Conservation (phyloP, 169 alveolate species). For the Plasmodium ovale region DNA sequence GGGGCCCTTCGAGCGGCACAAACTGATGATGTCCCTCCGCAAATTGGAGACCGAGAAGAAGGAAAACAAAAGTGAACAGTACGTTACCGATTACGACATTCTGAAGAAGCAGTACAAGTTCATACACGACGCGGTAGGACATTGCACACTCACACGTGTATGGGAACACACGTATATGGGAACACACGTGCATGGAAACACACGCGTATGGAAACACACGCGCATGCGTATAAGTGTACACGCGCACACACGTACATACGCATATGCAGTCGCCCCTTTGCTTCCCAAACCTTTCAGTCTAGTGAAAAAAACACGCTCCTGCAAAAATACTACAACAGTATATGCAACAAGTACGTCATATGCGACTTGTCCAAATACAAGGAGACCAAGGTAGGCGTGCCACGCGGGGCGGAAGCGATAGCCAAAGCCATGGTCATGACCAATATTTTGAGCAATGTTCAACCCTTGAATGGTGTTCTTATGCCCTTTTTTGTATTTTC, state of each 20-base stretch:
- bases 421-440: no score
- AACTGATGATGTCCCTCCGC: constrained; percentile 62
- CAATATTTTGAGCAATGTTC: no score
- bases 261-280: neutral
- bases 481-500: neutral
- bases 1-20: constrained; percentile 47
- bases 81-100: constrained; percentile 42
- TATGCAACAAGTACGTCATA: constrained; percentile 60
- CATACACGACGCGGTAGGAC: constrained; percentile 52
- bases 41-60: constrained; percentile 21
- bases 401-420: no score
- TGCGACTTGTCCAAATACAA: constrained; percentile 43
- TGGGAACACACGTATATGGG: neutral
- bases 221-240: neutral
- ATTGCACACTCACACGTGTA: neutral
- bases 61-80: constrained; percentile 7
- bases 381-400: constrained; percentile 12
- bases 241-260: neutral
- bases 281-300: neutral
- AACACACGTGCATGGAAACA: neutral
- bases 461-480: neutral
- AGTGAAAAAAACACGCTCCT: constrained; percentile 58
- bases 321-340: constrained; percentile 59
- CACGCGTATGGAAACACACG: neutral
- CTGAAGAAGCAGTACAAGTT: constrained; percentile 39